Evolutionary conservation across 208 protist species (phyloP), one percentile per base, ranked within the genome.

Genomic region (Trichomonas gallinae): DNA sequence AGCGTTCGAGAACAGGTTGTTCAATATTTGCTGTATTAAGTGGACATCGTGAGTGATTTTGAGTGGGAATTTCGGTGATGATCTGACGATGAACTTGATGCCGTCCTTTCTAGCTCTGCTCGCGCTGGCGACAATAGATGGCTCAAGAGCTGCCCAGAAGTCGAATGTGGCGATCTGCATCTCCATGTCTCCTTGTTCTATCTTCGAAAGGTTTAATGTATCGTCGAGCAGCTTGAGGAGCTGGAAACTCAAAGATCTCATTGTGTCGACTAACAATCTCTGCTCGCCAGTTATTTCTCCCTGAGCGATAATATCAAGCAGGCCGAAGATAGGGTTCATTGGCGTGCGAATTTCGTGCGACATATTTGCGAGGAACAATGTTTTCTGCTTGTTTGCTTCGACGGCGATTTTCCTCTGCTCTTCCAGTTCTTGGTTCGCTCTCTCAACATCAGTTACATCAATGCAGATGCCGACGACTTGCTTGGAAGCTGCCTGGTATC

Each of bases 331-430:
- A 63, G 96, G 97, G 85, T 97, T 97, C 88, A 98, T 72, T 23
- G 98, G 98, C 8, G 98, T 98, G n/a, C 97, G 48, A 26, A 98
- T 83, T 97, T 98, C 97, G 87, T 98, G 97, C 51, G 96, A 97
- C 96, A 98, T 97, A 26, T 49, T 96, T 4, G 97, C 96, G 2
- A 98, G 58, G 63, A 98, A 98, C 63, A 81, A 31, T 38, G 96
- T 72, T 21, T 96, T 96, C 31, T 72, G 96, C 21, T 42, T 46
- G 31, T 46, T 72, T 51, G 96, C 96, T 72, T 82, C 31, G 13
- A 34, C 45, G 0, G 49, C 96, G 36, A n/a, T n/a, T 58, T 49
- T 58, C 58, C 31, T n/a, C n/a, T 96, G 40, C 42, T 34, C 26
- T 58, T 96, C 87, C 42, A 96, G 38, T 38, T 96, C n/a, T n/a